Evolutionary conservation across 768 basidiomycete genomes (phyloP).

Genomic region (Tephrocybe rancida): DNA sequence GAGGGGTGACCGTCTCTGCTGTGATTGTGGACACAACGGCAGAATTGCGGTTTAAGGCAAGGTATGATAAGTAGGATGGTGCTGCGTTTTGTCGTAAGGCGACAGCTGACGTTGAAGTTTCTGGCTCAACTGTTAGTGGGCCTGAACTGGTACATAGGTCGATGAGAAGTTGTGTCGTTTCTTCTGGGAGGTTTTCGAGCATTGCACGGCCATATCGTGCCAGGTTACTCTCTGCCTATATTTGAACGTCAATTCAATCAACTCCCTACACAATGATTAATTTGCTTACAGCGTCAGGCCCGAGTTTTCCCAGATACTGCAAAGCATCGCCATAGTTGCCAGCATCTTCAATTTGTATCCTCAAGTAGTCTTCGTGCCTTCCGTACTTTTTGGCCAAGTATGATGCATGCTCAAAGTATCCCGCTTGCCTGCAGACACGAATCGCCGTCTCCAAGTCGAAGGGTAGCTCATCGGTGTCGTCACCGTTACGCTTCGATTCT

Average conservation of each 20-base stretch:
- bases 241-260: not conserved
- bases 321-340: slow-evolving; percentile 82
- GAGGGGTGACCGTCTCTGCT: slow-evolving; percentile 39
- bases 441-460: slow-evolving; percentile 98
- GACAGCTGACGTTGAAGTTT: slow-evolving; percentile 30
- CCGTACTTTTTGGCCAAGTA: slow-evolving; percentile 93
- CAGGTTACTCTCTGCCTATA: slow-evolving; percentile 82
- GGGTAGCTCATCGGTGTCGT: slow-evolving; percentile 71
- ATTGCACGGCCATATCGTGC: slow-evolving; percentile 88
- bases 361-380: slow-evolving; percentile 88
- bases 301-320: slow-evolving; percentile 75
- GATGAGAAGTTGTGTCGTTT: slow-evolving; percentile 89
- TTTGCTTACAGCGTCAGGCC: slow-evolving; percentile 70
- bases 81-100: slow-evolving; percentile 30
- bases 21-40: slow-evolving; percentile 41
- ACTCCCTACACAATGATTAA: not conserved
- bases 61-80: slow-evolving; percentile 79
- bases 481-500: slow-evolving; percentile 60
- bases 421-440: slow-evolving; percentile 93
- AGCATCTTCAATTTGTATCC: slow-evolving; percentile 94
- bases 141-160: slow-evolving; percentile 83
- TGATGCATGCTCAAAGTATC: slow-evolving; percentile 92
- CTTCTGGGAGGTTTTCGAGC: slow-evolving; percentile 78
- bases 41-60: slow-evolving; percentile 68
- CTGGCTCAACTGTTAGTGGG: slow-evolving; percentile 42